phyloP scores from a whole-genome alignment of 768 basidiomycete genomes.

The Russula brevipes region DNA sequence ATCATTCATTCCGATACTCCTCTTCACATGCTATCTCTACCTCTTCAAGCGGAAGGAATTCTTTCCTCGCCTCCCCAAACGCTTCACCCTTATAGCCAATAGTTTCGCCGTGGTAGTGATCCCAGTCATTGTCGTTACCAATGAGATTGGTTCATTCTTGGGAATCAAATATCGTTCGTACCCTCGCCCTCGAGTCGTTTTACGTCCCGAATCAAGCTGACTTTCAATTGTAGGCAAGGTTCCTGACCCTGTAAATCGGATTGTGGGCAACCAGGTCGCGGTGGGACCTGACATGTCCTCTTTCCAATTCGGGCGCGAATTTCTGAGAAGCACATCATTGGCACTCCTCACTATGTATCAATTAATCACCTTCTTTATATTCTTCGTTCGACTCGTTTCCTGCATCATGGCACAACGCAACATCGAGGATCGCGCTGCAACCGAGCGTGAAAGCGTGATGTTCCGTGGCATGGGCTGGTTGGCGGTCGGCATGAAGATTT shows the following conservation, averaged over 20 bases:
- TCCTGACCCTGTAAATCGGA: background rate
- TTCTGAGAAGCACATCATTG: slow-evolving; percentile 58
- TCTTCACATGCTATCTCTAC: slow-evolving; percentile 60
- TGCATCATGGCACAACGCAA: slow-evolving; percentile 47
- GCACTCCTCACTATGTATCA: slow-evolving; percentile 56
- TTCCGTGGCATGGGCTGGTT: slow-evolving; percentile 66
- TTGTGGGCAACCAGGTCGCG: slow-evolving; percentile 23
- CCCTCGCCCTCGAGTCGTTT: slow-evolving; percentile 5
- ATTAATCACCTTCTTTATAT: slow-evolving; percentile 50
- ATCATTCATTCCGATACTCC: slow-evolving; percentile 61
- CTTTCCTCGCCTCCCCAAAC: slow-evolving; percentile 47
- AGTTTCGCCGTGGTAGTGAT: slow-evolving; percentile 48
- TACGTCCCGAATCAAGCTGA: background rate
- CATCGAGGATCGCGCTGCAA: slow-evolving; percentile 43
- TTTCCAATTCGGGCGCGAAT: slow-evolving; percentile 44
- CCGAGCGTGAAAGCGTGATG: slow-evolving; percentile 42
- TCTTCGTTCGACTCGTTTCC: slow-evolving; percentile 52
- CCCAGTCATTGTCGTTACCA: slow-evolving; percentile 48
- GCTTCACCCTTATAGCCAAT: slow-evolving; percentile 42
- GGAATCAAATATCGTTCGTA: slow-evolving; percentile 51
- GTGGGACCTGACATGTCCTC: slow-evolving; percentile 40
- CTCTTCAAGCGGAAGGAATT: slow-evolving; percentile 50
- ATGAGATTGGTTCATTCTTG: slow-evolving; percentile 61
- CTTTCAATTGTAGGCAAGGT: background rate
- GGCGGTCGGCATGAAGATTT: slow-evolving; percentile 52